Evolutionary conservation across 225 moss, liverwort and hornwort genomes (phyloP).

Genomic region (Neckera pumila): DNA sequence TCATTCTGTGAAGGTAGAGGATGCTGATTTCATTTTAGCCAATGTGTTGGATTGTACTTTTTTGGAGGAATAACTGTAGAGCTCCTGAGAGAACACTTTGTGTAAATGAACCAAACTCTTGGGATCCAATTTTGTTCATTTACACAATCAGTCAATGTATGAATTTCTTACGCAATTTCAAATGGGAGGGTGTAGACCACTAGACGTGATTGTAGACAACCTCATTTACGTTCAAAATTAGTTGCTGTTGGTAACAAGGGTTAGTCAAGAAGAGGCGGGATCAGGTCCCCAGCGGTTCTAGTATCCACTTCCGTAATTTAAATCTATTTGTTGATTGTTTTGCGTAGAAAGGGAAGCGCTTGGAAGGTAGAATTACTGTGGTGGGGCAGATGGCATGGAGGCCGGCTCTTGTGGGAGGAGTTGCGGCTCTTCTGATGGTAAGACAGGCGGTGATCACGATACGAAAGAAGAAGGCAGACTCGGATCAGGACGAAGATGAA

Average conservation of each 20-base stretch:
- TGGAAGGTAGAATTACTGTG: background rate
- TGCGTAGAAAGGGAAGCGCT: background rate
- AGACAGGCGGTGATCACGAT: constrained; percentile 10
- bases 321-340: background rate
- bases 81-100: background rate
- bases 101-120: background rate
- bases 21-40: background rate
- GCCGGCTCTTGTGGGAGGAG: constrained; percentile 30
- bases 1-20: background rate
- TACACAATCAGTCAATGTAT: background rate
- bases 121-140: background rate
- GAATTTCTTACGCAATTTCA: background rate
- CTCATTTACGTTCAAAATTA: background rate
- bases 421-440: constrained; percentile 30
- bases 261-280: background rate
- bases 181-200: background rate
- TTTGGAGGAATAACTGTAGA: background rate
- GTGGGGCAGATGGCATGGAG: constrained; percentile 38
- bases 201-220: background rate
- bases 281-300: background rate
- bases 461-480: constrained; percentile 10
- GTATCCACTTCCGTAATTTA: background rate
- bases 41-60: background rate
- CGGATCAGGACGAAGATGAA: constrained; percentile 41
- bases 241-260: background rate